Conservation (phyloP, 495 filamentous ascomycete species). For the Jackrogersella multiformis region DNA sequence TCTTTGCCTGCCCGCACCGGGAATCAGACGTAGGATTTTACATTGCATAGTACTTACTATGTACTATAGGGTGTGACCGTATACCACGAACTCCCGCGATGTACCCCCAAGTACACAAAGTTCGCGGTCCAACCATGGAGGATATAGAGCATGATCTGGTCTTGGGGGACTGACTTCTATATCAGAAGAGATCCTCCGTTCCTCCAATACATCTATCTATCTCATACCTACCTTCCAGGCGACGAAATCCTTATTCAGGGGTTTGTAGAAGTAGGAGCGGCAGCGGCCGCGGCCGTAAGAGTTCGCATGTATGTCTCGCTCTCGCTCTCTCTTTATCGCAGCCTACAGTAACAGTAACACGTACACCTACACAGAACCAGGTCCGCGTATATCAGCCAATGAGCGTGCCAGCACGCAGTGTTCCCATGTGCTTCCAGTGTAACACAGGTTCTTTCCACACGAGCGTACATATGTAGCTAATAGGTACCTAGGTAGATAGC, state of each 20-base stretch:
- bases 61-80: slow-evolving; percentile 7
- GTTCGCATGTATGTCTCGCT: slow-evolving; percentile 8
- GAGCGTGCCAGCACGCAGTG: background rate
- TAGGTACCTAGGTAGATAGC: background rate
- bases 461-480: background rate
- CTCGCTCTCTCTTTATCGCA: background rate
- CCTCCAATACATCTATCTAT: slow-evolving; percentile 6
- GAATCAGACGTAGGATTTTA: too few relatives aligned
- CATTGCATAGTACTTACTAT: too few relatives aligned
- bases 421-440: slow-evolving; percentile 10
- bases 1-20: too few relatives aligned
- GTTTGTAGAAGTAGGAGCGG: background rate
- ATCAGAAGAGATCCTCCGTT: background rate
- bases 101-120: background rate
- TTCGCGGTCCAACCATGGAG: background rate
- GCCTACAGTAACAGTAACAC: background rate
- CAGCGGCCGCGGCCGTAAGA: slow-evolving; percentile 21
- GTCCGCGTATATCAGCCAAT: slow-evolving; percentile 28
- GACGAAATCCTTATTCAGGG: too few relatives aligned
- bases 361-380: slow-evolving; percentile 5
- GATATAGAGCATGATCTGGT: background rate
- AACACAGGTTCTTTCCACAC: slow-evolving; percentile 5
- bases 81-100: background rate
- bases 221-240: background rate
- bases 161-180: background rate